Evolutionary conservation across 73 alveolate species (phyloP), one percentile per base, ranked within the genome.

Genomic region (Diophrys appendiculata): DNA sequence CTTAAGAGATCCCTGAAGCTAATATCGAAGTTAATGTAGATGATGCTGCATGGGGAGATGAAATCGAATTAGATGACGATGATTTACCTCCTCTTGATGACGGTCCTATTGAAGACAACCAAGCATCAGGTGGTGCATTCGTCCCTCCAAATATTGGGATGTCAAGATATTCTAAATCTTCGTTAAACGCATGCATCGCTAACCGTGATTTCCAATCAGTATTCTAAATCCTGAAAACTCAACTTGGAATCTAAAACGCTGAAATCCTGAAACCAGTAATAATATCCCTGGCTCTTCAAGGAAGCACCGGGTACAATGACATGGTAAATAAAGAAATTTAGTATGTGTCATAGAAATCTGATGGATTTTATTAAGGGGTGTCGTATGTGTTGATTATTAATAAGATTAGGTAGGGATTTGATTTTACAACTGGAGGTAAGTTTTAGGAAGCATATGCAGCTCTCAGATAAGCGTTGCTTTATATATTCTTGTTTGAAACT

Each of bases 1-100:
- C 13, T 11, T 27, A 3, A 11, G 71, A 60, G 2, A 31, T 23
- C 71, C 13, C 25, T 5, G 78, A 29, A 22, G 77, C n/a, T n/a
- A n/a, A n/a, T n/a, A n/a, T 33, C 1, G 70, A 52, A 13, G 68
- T 29, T 35, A 29, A 29, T 65, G 55, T 53, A 11, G 86, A 77
- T 14, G 67, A 67, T 32, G 75, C 60, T 26, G 33, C 29, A 18
- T 79, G 88, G 88, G 88, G 88, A n/a, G 88, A 43, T 64, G 88
- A 70, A 2, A 69, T 70, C 1, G 88, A 60, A 13, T 32, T 69
- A 26, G 88, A 79, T 53, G 75, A 33, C 3, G 88, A 79, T 24
- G 68, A 60, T 60, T 5, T 25, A 3, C 25, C 2, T 65, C 31
- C 64, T 11, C 26, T 22, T 56, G 29, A 29, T 29, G 84, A 1